A percentile compares a stretch with the other conserved stretches of the same genome.
Conservation (phyloP, 805 yeast genomes). For the Yamadazyma kitorensis region DNA sequence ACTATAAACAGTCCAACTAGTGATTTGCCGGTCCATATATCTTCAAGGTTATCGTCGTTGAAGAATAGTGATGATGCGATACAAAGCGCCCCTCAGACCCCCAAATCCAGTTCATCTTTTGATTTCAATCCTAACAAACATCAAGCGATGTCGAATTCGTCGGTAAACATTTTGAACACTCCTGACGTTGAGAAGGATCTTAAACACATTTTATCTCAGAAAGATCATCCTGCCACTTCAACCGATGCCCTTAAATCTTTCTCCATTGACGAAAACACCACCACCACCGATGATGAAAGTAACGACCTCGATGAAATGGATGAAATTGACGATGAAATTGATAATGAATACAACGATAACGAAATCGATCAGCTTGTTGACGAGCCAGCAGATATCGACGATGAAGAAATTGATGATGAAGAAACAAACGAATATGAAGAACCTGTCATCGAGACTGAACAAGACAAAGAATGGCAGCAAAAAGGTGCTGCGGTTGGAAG, state of each 20-base stretch:
- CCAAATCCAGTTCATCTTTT: slow-evolving; percentile 27
- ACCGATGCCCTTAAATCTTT: slow-evolving; percentile 13
- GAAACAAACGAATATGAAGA: slow-evolving; percentile 1
- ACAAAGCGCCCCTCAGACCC: slow-evolving; percentile 30
- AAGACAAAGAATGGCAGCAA: slow-evolving; percentile 28
- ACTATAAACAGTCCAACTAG: no score
- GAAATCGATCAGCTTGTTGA: not conserved
- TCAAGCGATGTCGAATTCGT: slow-evolving; percentile 30
- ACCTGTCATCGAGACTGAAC: not conserved
- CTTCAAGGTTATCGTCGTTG: slow-evolving; percentile 23
- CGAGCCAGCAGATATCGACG: not conserved
- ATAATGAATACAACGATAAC: slow-evolving; percentile 1
- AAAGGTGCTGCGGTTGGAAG: slow-evolving; percentile 34
- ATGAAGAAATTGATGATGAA: slow-evolving; percentile 5
- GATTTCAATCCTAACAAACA: slow-evolving; percentile 26
- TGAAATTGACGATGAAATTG: slow-evolving; percentile 2
- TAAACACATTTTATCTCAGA: slow-evolving; percentile 16
- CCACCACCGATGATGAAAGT: slow-evolving; percentile 3
- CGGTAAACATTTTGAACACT: slow-evolving; percentile 35
- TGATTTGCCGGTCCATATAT: slow-evolving; percentile 18
- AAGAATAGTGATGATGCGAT: slow-evolving; percentile 13
- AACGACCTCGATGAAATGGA: not conserved
- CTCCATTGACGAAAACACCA: slow-evolving; percentile 3
- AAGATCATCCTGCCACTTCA: slow-evolving; percentile 6
- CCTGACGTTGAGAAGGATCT: slow-evolving; percentile 22